Conservation (phyloP, 2,329 filamentous ascomycete species). For the Aspergillus sojae region DNA sequence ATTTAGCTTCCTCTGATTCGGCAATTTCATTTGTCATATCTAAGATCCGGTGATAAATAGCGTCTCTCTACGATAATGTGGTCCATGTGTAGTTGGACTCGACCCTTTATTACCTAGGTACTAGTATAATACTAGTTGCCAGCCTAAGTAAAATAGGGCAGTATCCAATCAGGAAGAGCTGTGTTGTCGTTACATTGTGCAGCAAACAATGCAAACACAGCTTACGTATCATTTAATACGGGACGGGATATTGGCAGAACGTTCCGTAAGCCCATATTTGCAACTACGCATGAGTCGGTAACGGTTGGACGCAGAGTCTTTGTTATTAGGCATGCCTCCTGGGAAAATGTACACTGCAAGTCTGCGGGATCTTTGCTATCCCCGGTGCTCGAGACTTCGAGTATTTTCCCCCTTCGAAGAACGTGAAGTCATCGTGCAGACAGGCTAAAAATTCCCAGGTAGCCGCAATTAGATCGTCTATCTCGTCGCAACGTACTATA, state of each 20-base stretch:
- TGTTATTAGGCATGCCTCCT: slow-evolving; percentile 25
- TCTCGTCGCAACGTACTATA: slow-evolving; percentile 6
- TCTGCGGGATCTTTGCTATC: slow-evolving; percentile 21
- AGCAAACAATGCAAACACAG: slow-evolving; percentile 37
- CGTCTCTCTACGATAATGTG: not conserved
- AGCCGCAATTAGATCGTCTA: slow-evolving; percentile 12
- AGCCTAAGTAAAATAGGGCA: not conserved
- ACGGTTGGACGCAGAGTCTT: not conserved
- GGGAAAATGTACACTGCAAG: slow-evolving; percentile 23
- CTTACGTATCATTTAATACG: not conserved
- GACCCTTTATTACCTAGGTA: not conserved
- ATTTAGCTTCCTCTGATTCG: not conserved
- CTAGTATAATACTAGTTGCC: not conserved
- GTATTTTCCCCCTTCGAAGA: slow-evolving; percentile 15
- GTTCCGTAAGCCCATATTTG: not conserved
- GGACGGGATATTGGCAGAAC: not conserved
- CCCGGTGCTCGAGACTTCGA: slow-evolving; percentile 20
- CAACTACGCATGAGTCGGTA: not conserved
- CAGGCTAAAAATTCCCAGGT: slow-evolving; percentile 17
- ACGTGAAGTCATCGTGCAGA: slow-evolving; percentile 5
- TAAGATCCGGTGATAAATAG: not conserved
- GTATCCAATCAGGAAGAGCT: not conserved
- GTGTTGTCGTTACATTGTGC: not conserved
- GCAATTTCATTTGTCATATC: not conserved
- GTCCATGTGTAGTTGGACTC: not conserved